phyloP scores from a whole-genome alignment of 2,329 filamentous ascomycete genomes.

The Aspergillus neoniger region DNA sequence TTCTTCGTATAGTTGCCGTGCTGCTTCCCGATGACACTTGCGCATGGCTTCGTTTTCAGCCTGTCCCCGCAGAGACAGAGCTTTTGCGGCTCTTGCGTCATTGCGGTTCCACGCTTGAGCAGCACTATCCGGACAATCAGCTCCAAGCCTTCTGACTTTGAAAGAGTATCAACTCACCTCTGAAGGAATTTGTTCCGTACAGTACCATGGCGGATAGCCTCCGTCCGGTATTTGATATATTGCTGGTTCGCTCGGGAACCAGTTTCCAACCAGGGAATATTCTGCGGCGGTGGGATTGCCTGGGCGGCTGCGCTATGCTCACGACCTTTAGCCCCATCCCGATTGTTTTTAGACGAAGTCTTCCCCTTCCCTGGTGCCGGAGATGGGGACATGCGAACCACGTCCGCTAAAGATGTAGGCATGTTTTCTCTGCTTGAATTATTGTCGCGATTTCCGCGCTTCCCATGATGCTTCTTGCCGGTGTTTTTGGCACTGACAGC shows the following conservation, averaged over 20 bases:
- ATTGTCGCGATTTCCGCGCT: conserved; percentile 63
- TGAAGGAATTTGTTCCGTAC: conserved; percentile 96
- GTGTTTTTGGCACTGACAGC: conserved; percentile 69
- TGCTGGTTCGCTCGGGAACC: conserved; percentile 87
- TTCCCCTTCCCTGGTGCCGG: conserved; percentile 63
- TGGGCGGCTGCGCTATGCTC: conserved; percentile 81
- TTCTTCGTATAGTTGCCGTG: conserved; percentile 87
- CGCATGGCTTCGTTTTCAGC: conserved; percentile 97
- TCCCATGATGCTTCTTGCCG: conserved; percentile 90
- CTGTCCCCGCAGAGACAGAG: conserved; percentile 88
- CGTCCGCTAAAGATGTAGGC: conserved; percentile 83
- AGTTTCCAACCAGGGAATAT: conserved; percentile 96
- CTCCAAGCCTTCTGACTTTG: background rate
- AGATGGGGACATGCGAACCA: conserved; percentile 92
- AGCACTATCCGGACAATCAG: conserved; percentile 59
- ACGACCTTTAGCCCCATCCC: conserved; percentile 64
- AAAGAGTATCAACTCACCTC: conserved; percentile 59
- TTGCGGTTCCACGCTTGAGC: conserved; percentile 99
- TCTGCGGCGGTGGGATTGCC: conserved; percentile 82
- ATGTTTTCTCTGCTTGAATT: conserved; percentile 66
- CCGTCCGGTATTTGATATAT: conserved; percentile 90
- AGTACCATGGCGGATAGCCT: conserved; percentile 96
- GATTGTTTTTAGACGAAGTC: conserved; percentile 58
- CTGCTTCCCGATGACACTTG: conserved; percentile 92
- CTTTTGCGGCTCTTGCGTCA: conserved; percentile 93